Evolutionary conservation across 768 basidiomycete genomes (phyloP), one percentile per base, ranked within the genome.

Genomic region (Mycena pura): DNA sequence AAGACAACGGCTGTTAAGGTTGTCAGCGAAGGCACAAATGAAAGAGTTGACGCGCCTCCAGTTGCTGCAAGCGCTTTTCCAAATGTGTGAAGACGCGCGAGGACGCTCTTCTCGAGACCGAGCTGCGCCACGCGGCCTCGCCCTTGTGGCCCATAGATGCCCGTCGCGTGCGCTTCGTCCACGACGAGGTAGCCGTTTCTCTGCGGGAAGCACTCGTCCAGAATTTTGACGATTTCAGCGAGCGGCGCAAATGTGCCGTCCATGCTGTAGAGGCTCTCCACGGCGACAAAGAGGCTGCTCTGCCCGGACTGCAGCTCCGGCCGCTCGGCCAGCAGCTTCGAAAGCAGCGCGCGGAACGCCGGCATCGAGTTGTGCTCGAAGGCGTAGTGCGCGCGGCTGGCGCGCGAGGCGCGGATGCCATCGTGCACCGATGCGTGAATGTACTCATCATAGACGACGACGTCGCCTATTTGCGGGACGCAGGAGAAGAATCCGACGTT

Each of bases 221-320:
- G 68, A 3, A 83, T 68, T 25, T 84, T 81, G 32, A 89, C 84
- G 45, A 97, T 87, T 40, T 85, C 84, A 15, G 52, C 52, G 27
- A 99, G 78, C 0, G 94, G 95, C 0, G 90, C 82, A 60, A 96
- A 83, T 25, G 95, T 96, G 14, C 96, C 96, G 66, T 99, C 96
- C 96, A 99, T 99, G 57, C 90, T 92, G 67, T 98, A 98, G 43
- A 98, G 74, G 34, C 87, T 89, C 80, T 99, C 96, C 7, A 97
- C 88, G 0, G 93, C 88, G 13, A 99, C 73, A 69, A 96, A 97
- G 3, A 92, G 75, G 66, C 78, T 88, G 50, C 39, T 63, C 25
- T 75, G 72, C 0, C 85, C 86, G 0, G 65, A 60, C 54, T 64
- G 66, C 15, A 87, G 67, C 34, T 69, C 74, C 0, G 72, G 69